Evolutionary conservation across 768 basidiomycete genomes (phyloP), one percentile per base, ranked within the genome.

Genomic region (Suillus subluteus): DNA sequence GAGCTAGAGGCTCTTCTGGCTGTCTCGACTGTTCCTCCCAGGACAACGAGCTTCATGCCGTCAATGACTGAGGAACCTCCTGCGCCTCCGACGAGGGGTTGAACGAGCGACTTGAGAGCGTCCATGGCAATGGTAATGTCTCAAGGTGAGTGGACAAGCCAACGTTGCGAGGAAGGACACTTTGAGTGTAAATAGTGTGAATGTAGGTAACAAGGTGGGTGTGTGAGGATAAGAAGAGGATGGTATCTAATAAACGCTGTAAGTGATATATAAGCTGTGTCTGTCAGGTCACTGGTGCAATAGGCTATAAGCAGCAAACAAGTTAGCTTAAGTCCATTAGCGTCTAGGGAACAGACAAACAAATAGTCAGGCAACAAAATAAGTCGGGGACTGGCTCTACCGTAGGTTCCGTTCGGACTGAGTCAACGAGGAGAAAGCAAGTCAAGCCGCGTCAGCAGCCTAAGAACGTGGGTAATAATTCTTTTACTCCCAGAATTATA

Each of bases 11-110:
- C 87, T 68, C 92, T 82, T 72, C 92, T 83, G 0, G 92, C 92
- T 0, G 92, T 95, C 80, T 94, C 92, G 66, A 95, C 93, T 1
- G 93, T 94, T 65, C 92, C 92, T 66, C 92, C 92, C 62, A 95
- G 83, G 55, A 94, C 91, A 79, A 95, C 93, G 74, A 94, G 91
- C 80, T 95, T 95, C 83, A 94, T 89, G 70, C 92, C 93, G 74
- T 95, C 92, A 78, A 95, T 86, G 82, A 94, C 87, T 59, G 91
- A 92, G 35, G 89, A 91, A 70, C 88, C 86, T 62, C 86, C 89
- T 74, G 84, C 86, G 78, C 88, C 87, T 79, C 88, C 89, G 72
- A 91, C 88, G 76, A 94, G 88, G 68, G 91, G 91, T 74, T 91
- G 89, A 64, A 92, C 86, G 76, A 94, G 87, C 62, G 90, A 92